A percentile compares a stretch with the other conserved stretches of the same genome.
Evolutionary conservation across 345 rosid genomes (phyloP).

Genomic region (Capsella bursapastoris): DNA sequence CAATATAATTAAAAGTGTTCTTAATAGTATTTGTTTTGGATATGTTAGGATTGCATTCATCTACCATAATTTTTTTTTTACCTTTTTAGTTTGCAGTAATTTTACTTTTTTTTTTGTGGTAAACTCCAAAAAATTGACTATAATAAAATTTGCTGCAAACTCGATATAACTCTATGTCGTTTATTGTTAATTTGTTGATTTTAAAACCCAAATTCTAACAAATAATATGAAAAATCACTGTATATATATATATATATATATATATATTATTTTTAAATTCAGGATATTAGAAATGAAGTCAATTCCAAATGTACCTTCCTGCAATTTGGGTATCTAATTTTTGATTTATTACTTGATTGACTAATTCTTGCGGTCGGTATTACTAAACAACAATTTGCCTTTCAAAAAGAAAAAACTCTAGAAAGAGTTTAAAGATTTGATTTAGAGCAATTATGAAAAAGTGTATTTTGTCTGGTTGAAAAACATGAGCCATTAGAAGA

Average conservation of each 20-base stretch:
- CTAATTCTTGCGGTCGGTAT: slow-evolving; percentile 26
- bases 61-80: background rate
- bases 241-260: no score
- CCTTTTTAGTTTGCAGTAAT: no score
- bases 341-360: slow-evolving; percentile 14
- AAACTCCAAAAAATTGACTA: background rate
- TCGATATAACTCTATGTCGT: no score
- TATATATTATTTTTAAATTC: no score
- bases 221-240: no score
- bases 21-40: background rate
- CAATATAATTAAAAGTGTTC: background rate
- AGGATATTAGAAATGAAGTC: background rate
- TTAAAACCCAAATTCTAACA: no score
- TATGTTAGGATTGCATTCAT: background rate
- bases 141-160: background rate
- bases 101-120: background rate
- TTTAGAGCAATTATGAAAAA: slow-evolving; percentile 31
- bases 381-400: background rate
- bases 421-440: slow-evolving; percentile 23
- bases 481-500: slow-evolving; percentile 31
- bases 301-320: background rate
- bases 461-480: slow-evolving; percentile 39
- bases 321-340: background rate
- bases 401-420: background rate
- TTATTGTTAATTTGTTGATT: no score